phyloP scores from a whole-genome alignment of 306 rosid genomes.

The Echinosophora koreensis region DNA sequence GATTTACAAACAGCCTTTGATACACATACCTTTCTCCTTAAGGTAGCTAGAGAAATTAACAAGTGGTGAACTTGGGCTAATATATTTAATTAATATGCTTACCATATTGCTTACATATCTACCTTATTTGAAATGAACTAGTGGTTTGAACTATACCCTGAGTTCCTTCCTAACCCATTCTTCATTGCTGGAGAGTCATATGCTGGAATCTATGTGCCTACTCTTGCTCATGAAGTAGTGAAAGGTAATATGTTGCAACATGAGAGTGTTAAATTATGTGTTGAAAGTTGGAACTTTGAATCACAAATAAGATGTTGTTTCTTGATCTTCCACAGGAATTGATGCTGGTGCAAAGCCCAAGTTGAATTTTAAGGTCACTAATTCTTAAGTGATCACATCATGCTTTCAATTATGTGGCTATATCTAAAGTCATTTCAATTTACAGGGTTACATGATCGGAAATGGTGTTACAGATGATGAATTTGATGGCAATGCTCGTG shows the following conservation, averaged over 20 bases:
- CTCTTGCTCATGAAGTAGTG: constrained; percentile 63
- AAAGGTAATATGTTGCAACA: constrained; percentile 56
- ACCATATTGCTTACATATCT: constrained; percentile 30
- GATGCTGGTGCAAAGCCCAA: constrained; percentile 58
- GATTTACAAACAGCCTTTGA: constrained; percentile 71
- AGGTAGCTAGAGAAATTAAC: constrained; percentile 56
- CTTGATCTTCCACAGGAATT: constrained; percentile 56
- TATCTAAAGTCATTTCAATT: constrained; percentile 7
- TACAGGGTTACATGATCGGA: constrained; percentile 79
- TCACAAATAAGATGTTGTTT: constrained; percentile 22
- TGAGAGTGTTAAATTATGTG: constrained; percentile 6
- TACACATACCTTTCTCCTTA: constrained; percentile 69
- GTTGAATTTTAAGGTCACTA: constrained; percentile 70
- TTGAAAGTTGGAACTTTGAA: constrained; percentile 14
- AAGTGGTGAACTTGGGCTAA: not conserved
- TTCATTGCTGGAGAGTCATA: constrained; percentile 75
- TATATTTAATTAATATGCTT: constrained; percentile 11
- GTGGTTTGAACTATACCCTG: constrained; percentile 79
- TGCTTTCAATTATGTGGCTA: constrained; percentile 31
- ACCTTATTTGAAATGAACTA: constrained; percentile 42
- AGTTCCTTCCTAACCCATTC: constrained; percentile 64
- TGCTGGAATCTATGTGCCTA: constrained; percentile 81
- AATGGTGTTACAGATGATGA: constrained; percentile 71
- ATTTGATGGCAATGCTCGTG: constrained; percentile 76
- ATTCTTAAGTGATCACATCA: not conserved